Percentiles rank a stretch among this genome's conserved stretches.
phyloP scores from a whole-genome alignment of 176 grass and related monocot genomes.

The Themeda triandra region DNA sequence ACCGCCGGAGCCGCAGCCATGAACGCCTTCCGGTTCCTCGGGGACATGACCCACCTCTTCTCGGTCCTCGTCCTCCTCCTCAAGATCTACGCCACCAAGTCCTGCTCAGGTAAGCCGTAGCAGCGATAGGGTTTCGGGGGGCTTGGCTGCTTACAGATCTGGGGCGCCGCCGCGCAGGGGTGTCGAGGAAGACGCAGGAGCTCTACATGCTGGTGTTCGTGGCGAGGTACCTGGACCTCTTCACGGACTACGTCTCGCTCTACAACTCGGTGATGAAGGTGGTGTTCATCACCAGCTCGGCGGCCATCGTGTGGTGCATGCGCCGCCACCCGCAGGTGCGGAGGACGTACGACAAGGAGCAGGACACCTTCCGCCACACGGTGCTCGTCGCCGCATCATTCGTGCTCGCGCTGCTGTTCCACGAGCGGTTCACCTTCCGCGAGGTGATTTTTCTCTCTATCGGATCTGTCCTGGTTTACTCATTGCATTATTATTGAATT shows the following conservation, averaged over 20 bases:
- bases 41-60: slow-evolving; percentile 98
- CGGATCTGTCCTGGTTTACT: neutral
- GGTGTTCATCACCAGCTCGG: slow-evolving; percentile 74
- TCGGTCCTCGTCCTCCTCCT: slow-evolving; percentile 95
- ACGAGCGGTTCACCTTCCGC: slow-evolving; percentile 69
- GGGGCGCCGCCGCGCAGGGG: slow-evolving; percentile 44
- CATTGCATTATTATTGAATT: neutral
- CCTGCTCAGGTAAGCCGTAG: slow-evolving; percentile 66
- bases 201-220: slow-evolving; percentile 88
- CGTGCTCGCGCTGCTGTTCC: slow-evolving; percentile 64
- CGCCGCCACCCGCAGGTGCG: slow-evolving; percentile 72
- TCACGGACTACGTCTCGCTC: slow-evolving; percentile 80
- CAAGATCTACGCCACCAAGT: slow-evolving; percentile 99
- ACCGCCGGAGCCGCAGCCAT: slow-evolving; percentile 33
- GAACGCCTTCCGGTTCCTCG: slow-evolving; percentile 87
- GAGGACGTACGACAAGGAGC: slow-evolving; percentile 79
- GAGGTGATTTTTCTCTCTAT: slow-evolving; percentile 50
- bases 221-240: slow-evolving; percentile 83
- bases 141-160: slow-evolving; percentile 22
- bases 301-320: slow-evolving; percentile 97
- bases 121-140: slow-evolving; percentile 9
- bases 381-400: slow-evolving; percentile 37
- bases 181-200: slow-evolving; percentile 98
- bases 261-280: slow-evolving; percentile 97
- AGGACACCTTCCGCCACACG: slow-evolving; percentile 83